Percentiles rank a stretch among this genome's conserved stretches.
phyloP scores from a whole-genome alignment of 1,284 basidiomycete species.

The Cystobasidium sp. region DNA sequence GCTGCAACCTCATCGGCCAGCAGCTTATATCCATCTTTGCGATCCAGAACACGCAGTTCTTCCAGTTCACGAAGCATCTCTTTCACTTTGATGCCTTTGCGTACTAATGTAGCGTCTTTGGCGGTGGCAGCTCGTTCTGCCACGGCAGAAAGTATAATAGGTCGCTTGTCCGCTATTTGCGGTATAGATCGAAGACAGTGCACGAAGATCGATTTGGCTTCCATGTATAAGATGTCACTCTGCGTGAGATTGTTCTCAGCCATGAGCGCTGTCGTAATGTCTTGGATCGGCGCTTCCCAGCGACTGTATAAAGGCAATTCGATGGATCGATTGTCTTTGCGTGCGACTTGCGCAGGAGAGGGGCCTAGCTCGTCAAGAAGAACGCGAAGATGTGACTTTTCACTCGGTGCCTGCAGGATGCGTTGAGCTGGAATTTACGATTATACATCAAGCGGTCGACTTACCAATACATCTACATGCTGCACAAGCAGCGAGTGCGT shows the following conservation, averaged over 20 bases:
- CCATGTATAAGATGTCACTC: constrained; percentile 99
- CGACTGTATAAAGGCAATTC: constrained; percentile 92
- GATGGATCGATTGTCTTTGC: constrained; percentile 94
- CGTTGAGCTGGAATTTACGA: neutral
- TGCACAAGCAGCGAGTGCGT: constrained; percentile 93
- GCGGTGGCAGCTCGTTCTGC: constrained; percentile 95
- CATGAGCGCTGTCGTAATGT: constrained; percentile 94
- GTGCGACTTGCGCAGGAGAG: constrained; percentile 89
- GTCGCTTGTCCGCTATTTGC: constrained; percentile 76
- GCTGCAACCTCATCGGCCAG: constrained; percentile 97
- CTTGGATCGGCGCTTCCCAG: constrained; percentile 99
- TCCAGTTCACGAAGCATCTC: constrained; percentile 97
- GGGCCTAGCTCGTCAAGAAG: constrained; percentile 92
- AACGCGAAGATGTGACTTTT: constrained; percentile 95
- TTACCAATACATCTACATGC: constrained; percentile 89
- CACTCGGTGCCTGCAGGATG: constrained; percentile 79
- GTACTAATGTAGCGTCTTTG: constrained; percentile 91
- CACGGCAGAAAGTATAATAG: constrained; percentile 84
- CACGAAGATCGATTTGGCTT: constrained; percentile 98
- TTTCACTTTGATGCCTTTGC: constrained; percentile 98
- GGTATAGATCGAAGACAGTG: constrained; percentile 95
- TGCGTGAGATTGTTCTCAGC: constrained; percentile 88
- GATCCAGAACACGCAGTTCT: constrained; percentile 83
- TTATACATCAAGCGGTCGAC: constrained; percentile 54
- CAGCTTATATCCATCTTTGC: constrained; percentile 79